A percentile compares a stretch with the other conserved stretches of the same genome.
phyloP scores from a whole-genome alignment of 192 early-diverging fungal genomes.

The Backusella morwellensis region DNA sequence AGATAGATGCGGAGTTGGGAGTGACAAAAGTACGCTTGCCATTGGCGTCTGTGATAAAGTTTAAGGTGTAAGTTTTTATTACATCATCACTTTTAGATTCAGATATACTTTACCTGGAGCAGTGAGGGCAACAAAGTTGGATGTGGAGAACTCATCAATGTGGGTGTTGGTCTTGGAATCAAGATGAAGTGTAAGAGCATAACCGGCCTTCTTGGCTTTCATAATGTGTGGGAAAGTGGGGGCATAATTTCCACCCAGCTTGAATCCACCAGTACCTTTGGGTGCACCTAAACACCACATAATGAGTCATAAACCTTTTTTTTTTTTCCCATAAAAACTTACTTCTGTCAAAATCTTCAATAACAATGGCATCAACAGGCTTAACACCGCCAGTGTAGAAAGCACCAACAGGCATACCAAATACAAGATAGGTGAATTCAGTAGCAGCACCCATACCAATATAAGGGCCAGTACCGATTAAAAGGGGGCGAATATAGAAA shows the following conservation, averaged over 20 bases:
- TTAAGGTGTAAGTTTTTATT: neutral
- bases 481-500: conserved; percentile 69
- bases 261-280: conserved; percentile 57
- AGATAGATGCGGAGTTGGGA: conserved; percentile 57
- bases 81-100: neutral
- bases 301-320: neutral
- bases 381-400: conserved; percentile 58
- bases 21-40: conserved; percentile 62
- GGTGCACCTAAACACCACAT: conserved; percentile 41
- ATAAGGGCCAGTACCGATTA: conserved; percentile 66
- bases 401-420: conserved; percentile 69
- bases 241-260: conserved; percentile 77
- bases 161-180: conserved; percentile 60
- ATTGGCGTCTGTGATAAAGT: conserved; percentile 7
- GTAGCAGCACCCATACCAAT: conserved; percentile 55
- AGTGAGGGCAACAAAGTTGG: conserved; percentile 73
- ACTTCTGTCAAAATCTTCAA: conserved; percentile 69
- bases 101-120: conserved; percentile 37
- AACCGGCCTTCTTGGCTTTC: conserved; percentile 62
- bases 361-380: conserved; percentile 65
- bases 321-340: conserved; percentile 7
- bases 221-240: conserved; percentile 58
- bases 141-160: conserved; percentile 77
- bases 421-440: conserved; percentile 63
- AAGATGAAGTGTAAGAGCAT: conserved; percentile 69